Base-by-base conservation (phyloP, 805 yeast species). In the Saturnispora quitensis region DNA sequence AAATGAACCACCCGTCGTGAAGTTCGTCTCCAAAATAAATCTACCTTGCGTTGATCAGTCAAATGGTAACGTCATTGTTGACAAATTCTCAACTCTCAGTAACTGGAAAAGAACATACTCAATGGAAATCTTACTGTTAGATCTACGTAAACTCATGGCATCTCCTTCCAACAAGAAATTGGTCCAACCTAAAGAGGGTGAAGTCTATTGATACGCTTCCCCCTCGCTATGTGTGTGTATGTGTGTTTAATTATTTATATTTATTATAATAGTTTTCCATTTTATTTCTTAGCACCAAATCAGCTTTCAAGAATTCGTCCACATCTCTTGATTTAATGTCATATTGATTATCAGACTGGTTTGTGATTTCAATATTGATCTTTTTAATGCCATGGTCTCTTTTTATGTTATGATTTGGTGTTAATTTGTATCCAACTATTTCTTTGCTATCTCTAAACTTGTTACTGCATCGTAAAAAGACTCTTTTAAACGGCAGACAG, bases 101-200 rank as follows among this genome's bases (percentile, higher is more conserved):
- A 75, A 79, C 59, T 93, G 99, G 99, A 89, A 85, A 66, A 77
- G 95, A 63, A 74, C 81, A n/a, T 87, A 84, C 65, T 87, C 90
- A 44, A 88, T 93, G 89, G 99, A 93, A 69, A 86, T 89, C n/a
- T 75, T 93, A 7, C 74, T 93, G 57, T 76, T 90, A 57, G 98
- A 90, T 62, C 70, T 93, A 61, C 80, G 99, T 72, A 86, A 86
- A 60, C 87, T 82, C 58, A 91, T 93, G 98, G 96, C 95, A 1
- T 68, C 78, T 20, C 78, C 91, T 4, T 68, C 81, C 12, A 89
- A 93, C 68, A 83, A 89, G 72, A 89, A 87, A 71, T 73, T 91
- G 56, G 73, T 83, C 9, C 99, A 93, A 72, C 99, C 99, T 13
- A 72, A 84, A 10, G 99, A 93, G 72, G 97, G 97, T 9, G 69